Percentiles rank a stretch among this genome's conserved stretches.
Conservation (phyloP, 164 flowering plant species). For the Stephania yunnanensis region DNA sequence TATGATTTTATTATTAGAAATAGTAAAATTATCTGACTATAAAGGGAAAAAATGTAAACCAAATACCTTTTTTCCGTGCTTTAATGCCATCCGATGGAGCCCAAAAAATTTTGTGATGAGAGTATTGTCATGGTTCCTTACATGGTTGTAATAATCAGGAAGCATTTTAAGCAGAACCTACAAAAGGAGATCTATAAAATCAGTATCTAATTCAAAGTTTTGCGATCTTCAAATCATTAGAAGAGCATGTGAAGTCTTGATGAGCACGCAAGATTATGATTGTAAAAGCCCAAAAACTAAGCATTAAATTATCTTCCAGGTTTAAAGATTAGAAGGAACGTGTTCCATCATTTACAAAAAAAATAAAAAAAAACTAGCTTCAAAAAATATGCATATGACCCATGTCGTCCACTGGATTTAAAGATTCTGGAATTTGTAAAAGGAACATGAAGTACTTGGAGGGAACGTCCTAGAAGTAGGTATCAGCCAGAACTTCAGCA, state of each 20-base stretch:
- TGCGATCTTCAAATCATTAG: not conserved
- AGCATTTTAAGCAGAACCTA: slow-evolving; percentile 84
- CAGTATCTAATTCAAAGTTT: not conserved
- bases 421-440: too few species aligned
- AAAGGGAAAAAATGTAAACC: not conserved
- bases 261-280: too few species aligned
- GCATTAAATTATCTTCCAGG: too few species aligned
- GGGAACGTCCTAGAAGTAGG: not conserved
- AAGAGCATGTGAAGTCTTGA: not conserved
- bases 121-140: slow-evolving; percentile 67
- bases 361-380: not conserved
- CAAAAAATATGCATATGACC: not conserved
- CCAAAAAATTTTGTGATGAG: slow-evolving; percentile 96
- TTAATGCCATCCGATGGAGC: slow-evolving; percentile 59
- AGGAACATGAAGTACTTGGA: not conserved
- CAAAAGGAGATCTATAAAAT: slow-evolving; percentile 6
- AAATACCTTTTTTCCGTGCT: slow-evolving; percentile 62
- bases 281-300: too few species aligned
- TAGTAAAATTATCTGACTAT: not conserved
- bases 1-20: too few species aligned
- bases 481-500: not conserved
- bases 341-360: too few species aligned
- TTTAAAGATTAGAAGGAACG: too few species aligned
- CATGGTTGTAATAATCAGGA: slow-evolving; percentile 71
- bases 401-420: not conserved